Evolutionary conservation across 768 basidiomycete genomes (phyloP).

Genomic region (Tremella mesenterica): DNA sequence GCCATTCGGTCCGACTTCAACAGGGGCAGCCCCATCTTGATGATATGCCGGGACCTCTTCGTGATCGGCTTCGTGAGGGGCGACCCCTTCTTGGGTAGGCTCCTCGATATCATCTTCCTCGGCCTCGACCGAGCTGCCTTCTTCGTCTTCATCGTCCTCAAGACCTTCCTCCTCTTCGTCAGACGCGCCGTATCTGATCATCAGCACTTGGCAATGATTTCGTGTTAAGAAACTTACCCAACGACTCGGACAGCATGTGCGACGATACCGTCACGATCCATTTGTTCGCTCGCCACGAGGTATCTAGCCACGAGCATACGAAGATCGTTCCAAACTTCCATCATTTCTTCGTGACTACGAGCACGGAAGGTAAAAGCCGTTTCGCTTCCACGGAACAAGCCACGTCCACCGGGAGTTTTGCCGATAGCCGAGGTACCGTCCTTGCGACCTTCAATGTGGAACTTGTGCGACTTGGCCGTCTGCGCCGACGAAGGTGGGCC

Average conservation of each 20-base stretch:
- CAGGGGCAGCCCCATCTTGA: constrained; percentile 45
- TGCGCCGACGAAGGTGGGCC: constrained; percentile 69
- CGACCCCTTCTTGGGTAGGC: constrained; percentile 46
- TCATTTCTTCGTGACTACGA: constrained; percentile 87
- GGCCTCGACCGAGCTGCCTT: constrained; percentile 40
- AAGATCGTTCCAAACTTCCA: constrained; percentile 99
- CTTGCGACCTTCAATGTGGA: constrained; percentile 89
- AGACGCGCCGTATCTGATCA: constrained; percentile 47
- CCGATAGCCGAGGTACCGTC: constrained; percentile 59
- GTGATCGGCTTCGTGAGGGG: constrained; percentile 50
- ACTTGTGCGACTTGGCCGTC: constrained; percentile 74
- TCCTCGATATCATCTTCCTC: constrained; percentile 53
- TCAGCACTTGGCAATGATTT: constrained; percentile 4
- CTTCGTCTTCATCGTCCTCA: constrained; percentile 49
- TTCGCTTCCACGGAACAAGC: constrained; percentile 46
- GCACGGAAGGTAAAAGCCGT: constrained; percentile 81
- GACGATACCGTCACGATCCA: constrained; percentile 85
- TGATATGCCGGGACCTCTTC: constrained; percentile 58
- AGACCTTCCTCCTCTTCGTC: constrained; percentile 58
- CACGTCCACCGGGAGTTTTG: constrained; percentile 40
- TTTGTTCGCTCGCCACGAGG: constrained; percentile 83
- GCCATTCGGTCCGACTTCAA: constrained; percentile 52
- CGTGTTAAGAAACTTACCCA: constrained; percentile 55
- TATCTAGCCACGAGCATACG: constrained; percentile 88
- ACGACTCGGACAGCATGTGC: constrained; percentile 81